These are phyloP conservation scores for Bacidia gigantensis DNA, from an alignment of 495 filamentous ascomycete species.

Conservation along the genomic window DNA sequence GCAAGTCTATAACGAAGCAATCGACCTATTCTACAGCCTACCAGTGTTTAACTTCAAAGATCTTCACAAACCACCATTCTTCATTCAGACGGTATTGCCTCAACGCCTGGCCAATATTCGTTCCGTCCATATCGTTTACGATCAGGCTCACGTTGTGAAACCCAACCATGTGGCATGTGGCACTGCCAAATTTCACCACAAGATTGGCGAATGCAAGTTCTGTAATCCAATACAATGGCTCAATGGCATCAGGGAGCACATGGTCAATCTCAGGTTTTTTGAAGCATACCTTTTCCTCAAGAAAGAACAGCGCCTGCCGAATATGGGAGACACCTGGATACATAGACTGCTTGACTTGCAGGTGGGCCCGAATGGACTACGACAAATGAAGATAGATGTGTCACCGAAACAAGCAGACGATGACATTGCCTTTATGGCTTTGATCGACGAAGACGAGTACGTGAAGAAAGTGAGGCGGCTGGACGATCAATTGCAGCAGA, in stretches of 20 bases:
- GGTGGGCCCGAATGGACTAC: conserved; percentile 10
- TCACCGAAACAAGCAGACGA: not conserved
- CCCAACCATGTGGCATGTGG: conserved; percentile 1
- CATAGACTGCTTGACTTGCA: conserved; percentile 10
- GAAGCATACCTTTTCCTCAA: conserved; percentile 11
- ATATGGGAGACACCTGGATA: conserved; percentile 10
- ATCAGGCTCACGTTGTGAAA: conserved; percentile 4
- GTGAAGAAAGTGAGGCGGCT: conserved; percentile 1
- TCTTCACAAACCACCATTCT: conserved; percentile 11
- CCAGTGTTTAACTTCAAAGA: conserved; percentile 11
- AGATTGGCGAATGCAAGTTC: conserved; percentile 9
- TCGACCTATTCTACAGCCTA: conserved; percentile 12
- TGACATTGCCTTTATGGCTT: not conserved
- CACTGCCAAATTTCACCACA: conserved; percentile 8
- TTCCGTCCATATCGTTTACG: conserved; percentile 12
- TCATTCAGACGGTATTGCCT: conserved; percentile 12
- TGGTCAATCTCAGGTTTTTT: conserved; percentile 9
- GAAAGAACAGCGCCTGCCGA: not conserved
- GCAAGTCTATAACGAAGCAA: conserved; percentile 10
- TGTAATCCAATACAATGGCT: conserved; percentile 13
- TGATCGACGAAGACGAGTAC: not conserved
- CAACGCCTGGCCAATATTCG: conserved; percentile 11
- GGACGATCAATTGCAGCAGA: not conserved
- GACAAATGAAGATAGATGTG: conserved; percentile 10
- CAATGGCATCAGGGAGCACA: conserved; percentile 9